Evolutionary conservation across 768 basidiomycete genomes (phyloP).

Genomic region (Termitomyces eurrhizus): DNA sequence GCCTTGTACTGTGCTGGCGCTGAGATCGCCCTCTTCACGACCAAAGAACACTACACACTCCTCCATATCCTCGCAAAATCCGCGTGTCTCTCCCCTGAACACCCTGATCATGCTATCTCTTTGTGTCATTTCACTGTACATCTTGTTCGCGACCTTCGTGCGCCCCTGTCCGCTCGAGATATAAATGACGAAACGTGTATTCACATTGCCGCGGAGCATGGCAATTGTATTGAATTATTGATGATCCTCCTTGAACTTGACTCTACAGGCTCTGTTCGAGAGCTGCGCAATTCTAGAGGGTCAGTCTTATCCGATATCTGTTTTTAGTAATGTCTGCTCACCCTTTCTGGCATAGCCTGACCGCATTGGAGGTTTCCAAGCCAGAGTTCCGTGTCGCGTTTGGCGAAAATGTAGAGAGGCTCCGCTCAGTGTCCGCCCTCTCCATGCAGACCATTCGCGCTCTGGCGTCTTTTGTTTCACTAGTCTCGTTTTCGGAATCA

Average conservation of each 20-base stretch:
- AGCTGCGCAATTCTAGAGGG: constrained; percentile 70
- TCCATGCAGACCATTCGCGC: constrained; percentile 55
- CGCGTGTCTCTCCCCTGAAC: constrained; percentile 27
- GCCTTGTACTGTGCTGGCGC: constrained; percentile 74
- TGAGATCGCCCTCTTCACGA: constrained; percentile 67
- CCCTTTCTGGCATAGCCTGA: constrained; percentile 43
- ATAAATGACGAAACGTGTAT: constrained; percentile 72
- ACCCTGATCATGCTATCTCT: constrained; percentile 30
- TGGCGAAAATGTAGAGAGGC: constrained; percentile 41
- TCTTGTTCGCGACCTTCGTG: constrained; percentile 64
- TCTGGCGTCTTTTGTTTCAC: constrained; percentile 43
- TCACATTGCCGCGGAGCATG: constrained; percentile 76
- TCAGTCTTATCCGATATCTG: constrained; percentile 29
- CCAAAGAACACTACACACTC: constrained; percentile 57
- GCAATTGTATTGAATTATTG: constrained; percentile 59
- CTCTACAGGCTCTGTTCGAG: constrained; percentile 46
- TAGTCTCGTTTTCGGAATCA: constrained; percentile 42
- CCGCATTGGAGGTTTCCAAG: constrained; percentile 63
- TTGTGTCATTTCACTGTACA: constrained; percentile 62
- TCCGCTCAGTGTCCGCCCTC: constrained; percentile 49
- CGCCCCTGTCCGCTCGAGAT: constrained; percentile 65
- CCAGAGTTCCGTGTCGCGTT: constrained; percentile 65
- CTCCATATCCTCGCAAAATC: constrained; percentile 62
- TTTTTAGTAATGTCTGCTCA: constrained; percentile 4
- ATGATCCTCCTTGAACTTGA: constrained; percentile 66